Conservation (phyloP, 805 yeast species). For the Kluyveromyces siamensis region DNA sequence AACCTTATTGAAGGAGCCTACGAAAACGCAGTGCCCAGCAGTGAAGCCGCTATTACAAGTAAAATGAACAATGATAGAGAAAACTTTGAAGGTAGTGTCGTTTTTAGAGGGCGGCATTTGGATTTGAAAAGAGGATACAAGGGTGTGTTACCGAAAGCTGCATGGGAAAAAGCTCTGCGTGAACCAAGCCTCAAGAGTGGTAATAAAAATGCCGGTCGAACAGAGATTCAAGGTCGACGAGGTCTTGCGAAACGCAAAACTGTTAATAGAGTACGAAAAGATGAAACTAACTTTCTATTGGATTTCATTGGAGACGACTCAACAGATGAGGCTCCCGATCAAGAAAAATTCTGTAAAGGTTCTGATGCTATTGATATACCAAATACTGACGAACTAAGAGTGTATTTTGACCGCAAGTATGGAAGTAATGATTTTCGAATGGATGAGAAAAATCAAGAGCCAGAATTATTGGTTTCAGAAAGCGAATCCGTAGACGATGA, state of each 20-base stretch:
- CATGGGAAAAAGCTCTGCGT: slow-evolving; percentile 22
- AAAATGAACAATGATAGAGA: not conserved
- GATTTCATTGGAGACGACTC: not conserved
- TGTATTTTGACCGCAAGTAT: not conserved
- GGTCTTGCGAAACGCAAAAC: slow-evolving; percentile 22
- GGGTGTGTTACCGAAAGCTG: slow-evolving; percentile 25
- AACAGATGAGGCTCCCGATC: not conserved
- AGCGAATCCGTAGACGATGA: not conserved
- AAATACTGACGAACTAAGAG: not conserved
- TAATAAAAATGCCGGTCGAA: not conserved
- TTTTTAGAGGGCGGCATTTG: slow-evolving; percentile 22
- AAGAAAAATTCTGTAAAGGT: not conserved
- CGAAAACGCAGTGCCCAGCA: not conserved
- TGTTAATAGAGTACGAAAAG: not conserved
- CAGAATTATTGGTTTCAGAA: not conserved
- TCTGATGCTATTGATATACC: not conserved
- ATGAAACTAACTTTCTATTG: not conserved
- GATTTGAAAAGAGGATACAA: slow-evolving; percentile 23
- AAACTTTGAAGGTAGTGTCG: slow-evolving; percentile 2
- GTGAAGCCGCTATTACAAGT: not conserved
- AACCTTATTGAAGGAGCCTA: slow-evolving; percentile 4
- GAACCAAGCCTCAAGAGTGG: not conserved
- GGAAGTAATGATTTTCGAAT: not conserved
- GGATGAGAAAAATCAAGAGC: not conserved
- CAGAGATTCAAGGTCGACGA: slow-evolving; percentile 5